phyloP scores from a whole-genome alignment of 1,139 yeast species.

The Debaryomyces nepalensis region DNA sequence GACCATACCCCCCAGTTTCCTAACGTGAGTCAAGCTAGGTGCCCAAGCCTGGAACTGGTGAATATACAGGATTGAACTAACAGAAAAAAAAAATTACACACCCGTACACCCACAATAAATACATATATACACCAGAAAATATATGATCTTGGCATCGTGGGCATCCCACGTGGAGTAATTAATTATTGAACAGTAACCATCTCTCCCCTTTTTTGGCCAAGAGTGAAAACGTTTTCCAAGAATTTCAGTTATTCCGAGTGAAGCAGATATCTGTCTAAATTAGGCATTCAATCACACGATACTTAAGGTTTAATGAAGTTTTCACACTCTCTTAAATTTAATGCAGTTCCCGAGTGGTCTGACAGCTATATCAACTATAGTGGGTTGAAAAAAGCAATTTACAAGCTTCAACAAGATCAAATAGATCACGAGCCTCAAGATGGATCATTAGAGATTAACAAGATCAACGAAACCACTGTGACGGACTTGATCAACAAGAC shows the following conservation, averaged over 20 bases:
- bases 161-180: constrained; percentile 11
- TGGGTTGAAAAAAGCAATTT: constrained; percentile 63
- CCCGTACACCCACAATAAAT: not conserved
- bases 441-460: constrained; percentile 28
- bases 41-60: not conserved
- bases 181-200: not conserved
- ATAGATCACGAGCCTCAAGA: constrained; percentile 31
- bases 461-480: constrained; percentile 29
- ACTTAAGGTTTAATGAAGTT: constrained; percentile 59
- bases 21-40: not conserved
- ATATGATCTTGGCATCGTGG: constrained; percentile 3
- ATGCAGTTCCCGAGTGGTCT: constrained; percentile 84
- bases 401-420: constrained; percentile 48
- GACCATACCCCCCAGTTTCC: no score
- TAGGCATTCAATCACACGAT: constrained; percentile 18
- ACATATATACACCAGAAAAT: not conserved
- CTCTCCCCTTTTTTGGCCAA: constrained; percentile 1
- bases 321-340: constrained; percentile 73
- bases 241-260: not conserved
- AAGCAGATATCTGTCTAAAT: constrained; percentile 4
- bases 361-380: constrained; percentile 69
- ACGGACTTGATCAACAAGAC: constrained; percentile 31
- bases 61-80: not conserved
- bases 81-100: no score
- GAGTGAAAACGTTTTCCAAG: constrained; percentile 3